Percentiles rank a stretch among this genome's conserved stretches.
These are phyloP conservation scores for Francoa sonchifolia DNA, from an alignment of 441 rosid genomes.

Conservation along the genomic window DNA sequence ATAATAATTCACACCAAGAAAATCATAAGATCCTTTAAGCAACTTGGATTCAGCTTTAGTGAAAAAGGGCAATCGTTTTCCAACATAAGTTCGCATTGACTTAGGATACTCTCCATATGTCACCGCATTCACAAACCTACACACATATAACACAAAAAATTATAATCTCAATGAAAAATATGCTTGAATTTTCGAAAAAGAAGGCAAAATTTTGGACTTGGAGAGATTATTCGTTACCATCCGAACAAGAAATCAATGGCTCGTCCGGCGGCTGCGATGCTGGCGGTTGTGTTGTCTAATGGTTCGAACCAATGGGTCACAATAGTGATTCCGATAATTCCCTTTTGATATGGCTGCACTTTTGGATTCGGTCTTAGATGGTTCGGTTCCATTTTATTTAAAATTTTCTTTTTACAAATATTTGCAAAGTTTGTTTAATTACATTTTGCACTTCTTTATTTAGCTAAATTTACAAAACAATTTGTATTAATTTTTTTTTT, in stretches of 20 bases:
- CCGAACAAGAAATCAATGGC: slow-evolving; percentile 16
- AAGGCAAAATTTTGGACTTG: background rate
- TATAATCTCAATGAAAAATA: background rate
- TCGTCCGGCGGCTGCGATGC: slow-evolving; percentile 15
- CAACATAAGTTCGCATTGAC: slow-evolving; percentile 18
- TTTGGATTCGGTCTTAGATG: too few species aligned
- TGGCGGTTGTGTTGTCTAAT: slow-evolving; percentile 3
- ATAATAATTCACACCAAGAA: slow-evolving; percentile 39
- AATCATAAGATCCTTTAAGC: slow-evolving; percentile 35
- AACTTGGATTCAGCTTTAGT: slow-evolving; percentile 16
- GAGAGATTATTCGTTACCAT: slow-evolving; percentile 1
- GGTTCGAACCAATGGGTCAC: slow-evolving; percentile 10
- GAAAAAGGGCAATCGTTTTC: slow-evolving; percentile 31
- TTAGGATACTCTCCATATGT: slow-evolving; percentile 28
- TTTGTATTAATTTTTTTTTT: too few species aligned
- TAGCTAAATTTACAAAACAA: too few species aligned
- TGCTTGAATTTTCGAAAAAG: background rate
- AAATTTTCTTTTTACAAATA: background rate
- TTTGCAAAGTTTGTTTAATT: too few species aligned
- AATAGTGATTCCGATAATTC: slow-evolving; percentile 14
- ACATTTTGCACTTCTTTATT: too few species aligned
- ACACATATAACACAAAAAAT: background rate
- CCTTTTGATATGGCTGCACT: slow-evolving; percentile 11
- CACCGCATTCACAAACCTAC: slow-evolving; percentile 12
- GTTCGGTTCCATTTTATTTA: background rate